phyloP scores from a whole-genome alignment of 2,329 filamentous ascomycete genomes.

The Rasamsonia emersonii region DNA sequence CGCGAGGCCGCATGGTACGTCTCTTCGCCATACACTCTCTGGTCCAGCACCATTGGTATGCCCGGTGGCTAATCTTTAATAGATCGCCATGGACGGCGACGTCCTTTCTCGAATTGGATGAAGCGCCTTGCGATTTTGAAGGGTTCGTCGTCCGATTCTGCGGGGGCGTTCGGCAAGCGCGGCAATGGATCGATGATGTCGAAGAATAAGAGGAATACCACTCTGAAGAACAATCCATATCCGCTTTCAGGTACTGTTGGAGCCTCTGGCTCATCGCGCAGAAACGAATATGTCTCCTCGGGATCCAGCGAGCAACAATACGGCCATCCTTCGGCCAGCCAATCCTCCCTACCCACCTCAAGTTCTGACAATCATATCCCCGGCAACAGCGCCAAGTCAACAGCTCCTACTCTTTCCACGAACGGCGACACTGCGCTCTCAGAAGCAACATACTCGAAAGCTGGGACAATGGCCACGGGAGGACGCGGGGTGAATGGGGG shows the following conservation, averaged over 20 bases:
- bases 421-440: conserved; percentile 69
- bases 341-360: conserved; percentile 54
- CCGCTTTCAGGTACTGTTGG: conserved; percentile 63
- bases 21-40: no score
- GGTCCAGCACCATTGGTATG: no score
- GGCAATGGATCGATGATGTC: conserved; percentile 10
- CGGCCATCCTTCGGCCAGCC: conserved; percentile 49
- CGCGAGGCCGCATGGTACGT: no score
- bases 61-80: conserved; percentile 15
- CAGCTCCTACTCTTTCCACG: conserved; percentile 73
- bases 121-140: conserved; percentile 89
- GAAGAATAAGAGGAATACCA: conserved; percentile 50
- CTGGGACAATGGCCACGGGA: conserved; percentile 64
- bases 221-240: conserved; percentile 83
- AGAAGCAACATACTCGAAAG: conserved; percentile 67
- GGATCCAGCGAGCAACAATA: conserved; percentile 42
- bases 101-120: conserved; percentile 88
- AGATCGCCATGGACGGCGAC: conserved; percentile 67
- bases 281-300: conserved; percentile 39
- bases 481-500: conserved; percentile 58
- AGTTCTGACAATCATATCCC: conserved; percentile 52
- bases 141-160: conserved; percentile 55
- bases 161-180: conserved; percentile 30
- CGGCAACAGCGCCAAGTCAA: conserved; percentile 59
- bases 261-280: conserved; percentile 31